Percentiles rank a stretch among this genome's conserved stretches.
These are phyloP conservation scores for Rubroboletus pulcherrimus DNA, from an alignment of 768 basidiomycete species.

Conservation along the genomic window DNA sequence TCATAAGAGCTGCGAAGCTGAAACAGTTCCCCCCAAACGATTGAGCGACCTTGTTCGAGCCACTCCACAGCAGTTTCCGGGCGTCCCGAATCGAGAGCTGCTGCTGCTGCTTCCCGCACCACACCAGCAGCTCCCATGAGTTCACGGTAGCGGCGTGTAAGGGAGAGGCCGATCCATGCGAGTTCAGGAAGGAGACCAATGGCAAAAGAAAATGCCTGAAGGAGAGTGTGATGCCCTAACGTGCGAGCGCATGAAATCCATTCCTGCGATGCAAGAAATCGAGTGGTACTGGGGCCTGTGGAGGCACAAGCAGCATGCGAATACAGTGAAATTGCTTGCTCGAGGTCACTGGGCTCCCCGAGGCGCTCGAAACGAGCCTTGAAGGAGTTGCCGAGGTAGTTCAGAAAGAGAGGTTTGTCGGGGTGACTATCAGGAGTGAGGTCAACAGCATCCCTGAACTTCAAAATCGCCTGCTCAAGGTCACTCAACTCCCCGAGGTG, in stretches of 20 bases:
- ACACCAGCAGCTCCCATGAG: background rate
- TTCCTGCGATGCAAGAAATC: too few species aligned
- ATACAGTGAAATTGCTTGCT: background rate
- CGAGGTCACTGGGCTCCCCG: background rate
- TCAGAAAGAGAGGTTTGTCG: too few species aligned
- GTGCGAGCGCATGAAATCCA: too few species aligned
- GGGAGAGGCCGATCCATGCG: background rate
- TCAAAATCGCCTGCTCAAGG: background rate
- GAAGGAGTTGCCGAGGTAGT: background rate
- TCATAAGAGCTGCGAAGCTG: constrained; percentile 9
- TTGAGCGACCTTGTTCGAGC: constrained; percentile 17
- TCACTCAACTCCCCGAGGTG: background rate
- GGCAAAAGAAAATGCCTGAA: too few species aligned
- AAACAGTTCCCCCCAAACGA: constrained; percentile 12
- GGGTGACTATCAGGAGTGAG: too few species aligned
- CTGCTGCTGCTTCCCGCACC: constrained; percentile 5
- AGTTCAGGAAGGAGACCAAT: too few species aligned
- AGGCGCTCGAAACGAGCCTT: background rate
- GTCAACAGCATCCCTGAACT: too few species aligned
- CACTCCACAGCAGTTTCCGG: constrained; percentile 11
- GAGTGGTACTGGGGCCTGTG: background rate
- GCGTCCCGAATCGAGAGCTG: background rate
- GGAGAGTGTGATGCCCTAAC: too few species aligned
- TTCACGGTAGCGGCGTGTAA: background rate
- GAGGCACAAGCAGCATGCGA: background rate